Evolutionary conservation across 2,329 filamentous ascomycete genomes (phyloP).

Genomic region (Pseudocercospora musae): DNA sequence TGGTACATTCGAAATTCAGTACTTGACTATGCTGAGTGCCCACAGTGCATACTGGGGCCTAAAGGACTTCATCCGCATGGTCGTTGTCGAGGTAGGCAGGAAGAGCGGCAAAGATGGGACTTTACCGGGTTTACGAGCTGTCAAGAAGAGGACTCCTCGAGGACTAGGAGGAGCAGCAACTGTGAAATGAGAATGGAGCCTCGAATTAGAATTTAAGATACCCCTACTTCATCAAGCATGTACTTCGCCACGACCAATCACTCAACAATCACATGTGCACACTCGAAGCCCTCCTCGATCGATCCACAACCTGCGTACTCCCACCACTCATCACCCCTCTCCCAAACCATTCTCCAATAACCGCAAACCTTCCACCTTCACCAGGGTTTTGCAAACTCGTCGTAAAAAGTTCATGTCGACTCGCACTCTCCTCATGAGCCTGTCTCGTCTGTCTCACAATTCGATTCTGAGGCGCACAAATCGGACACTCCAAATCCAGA

Average conservation of each 20-base stretch:
- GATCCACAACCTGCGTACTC: conserved; percentile 37
- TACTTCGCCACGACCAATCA: neutral
- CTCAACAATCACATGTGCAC: neutral
- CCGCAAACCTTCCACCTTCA: conserved; percentile 71
- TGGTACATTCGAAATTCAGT: conserved; percentile 89
- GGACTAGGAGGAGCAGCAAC: neutral
- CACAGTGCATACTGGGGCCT: conserved; percentile 93
- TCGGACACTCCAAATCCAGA: conserved; percentile 73
- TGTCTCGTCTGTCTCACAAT: conserved; percentile 83
- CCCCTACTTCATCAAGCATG: neutral
- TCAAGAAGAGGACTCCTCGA: conserved; percentile 45
- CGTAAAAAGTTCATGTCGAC: conserved; percentile 84
- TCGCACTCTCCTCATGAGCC: conserved; percentile 81
- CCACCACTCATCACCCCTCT: conserved; percentile 71
- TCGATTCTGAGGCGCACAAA: conserved; percentile 78
- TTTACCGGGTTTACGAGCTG: conserved; percentile 52
- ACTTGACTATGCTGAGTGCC: conserved; percentile 92
- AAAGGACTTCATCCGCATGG: conserved; percentile 81
- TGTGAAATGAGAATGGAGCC: neutral
- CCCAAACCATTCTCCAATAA: conserved; percentile 91
- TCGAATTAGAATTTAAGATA: neutral
- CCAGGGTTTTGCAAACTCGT: conserved; percentile 68
- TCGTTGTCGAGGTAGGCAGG: conserved; percentile 84
- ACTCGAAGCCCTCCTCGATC: neutral
- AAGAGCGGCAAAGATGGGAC: conserved; percentile 63